These are phyloP conservation scores for Pseudocercospora fijiensis DNA, from an alignment of 2,329 filamentous ascomycete genomes.

Conservation along the genomic window DNA sequence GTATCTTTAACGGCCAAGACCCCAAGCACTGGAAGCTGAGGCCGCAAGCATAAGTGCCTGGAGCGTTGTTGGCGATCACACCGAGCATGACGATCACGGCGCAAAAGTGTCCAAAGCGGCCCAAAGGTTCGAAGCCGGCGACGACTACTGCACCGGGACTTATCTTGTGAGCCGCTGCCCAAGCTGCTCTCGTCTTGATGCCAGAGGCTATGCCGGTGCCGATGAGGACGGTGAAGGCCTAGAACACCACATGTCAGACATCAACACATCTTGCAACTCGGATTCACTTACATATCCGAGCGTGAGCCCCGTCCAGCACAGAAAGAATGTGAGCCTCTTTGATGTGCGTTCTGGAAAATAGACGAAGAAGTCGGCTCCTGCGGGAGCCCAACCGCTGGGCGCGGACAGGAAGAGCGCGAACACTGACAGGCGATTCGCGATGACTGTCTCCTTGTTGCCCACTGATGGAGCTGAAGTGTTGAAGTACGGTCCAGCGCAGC, in stretches of 20 bases:
- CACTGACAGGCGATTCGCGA: conserved; percentile 39
- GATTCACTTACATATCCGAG: conserved; percentile 35
- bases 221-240: conserved; percentile 38
- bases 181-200: conserved; percentile 21
- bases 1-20: conserved; percentile 39
- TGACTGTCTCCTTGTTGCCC: conserved; percentile 32
- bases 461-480: conserved; percentile 37
- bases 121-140: conserved; percentile 42
- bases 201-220: conserved; percentile 41
- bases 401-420: conserved; percentile 21
- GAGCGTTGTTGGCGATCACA: conserved; percentile 47
- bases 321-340: conserved; percentile 40
- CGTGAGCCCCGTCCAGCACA: conserved; percentile 40
- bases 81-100: conserved; percentile 46
- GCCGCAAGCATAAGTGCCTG: conserved; percentile 47
- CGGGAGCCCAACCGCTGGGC: conserved; percentile 33
- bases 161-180: conserved; percentile 36
- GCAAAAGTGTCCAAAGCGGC: conserved; percentile 47
- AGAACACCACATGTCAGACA: neutral
- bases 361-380: conserved; percentile 45
- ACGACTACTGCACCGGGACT: conserved; percentile 43
- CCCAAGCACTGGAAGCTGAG: conserved; percentile 40
- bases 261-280: too few species aligned
- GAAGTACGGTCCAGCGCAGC: conserved; percentile 43
- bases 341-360: conserved; percentile 43